Percentiles rank a stretch among this genome's conserved stretches.
These are phyloP conservation scores for Saccharomycopsis sp. DNA, from an alignment of 805 yeast species.

Conservation along the genomic window DNA sequence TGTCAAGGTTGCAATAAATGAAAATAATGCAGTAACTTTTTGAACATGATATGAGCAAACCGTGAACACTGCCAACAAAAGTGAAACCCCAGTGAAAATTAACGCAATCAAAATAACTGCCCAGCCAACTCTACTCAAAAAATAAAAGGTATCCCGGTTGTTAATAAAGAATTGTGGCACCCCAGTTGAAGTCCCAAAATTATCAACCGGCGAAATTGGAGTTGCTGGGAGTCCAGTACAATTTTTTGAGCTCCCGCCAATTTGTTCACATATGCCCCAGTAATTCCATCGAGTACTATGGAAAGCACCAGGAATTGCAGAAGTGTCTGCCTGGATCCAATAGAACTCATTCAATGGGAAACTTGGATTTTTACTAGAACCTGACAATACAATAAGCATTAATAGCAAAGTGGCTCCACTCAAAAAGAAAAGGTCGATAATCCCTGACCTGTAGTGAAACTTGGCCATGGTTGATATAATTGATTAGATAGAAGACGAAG, in stretches of 20 bases:
- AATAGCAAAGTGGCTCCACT: constrained; percentile 34
- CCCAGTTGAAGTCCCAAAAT: constrained; percentile 46
- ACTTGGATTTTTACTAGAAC: constrained; percentile 39
- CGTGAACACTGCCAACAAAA: constrained; percentile 48
- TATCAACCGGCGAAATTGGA: constrained; percentile 76
- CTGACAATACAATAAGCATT: constrained; percentile 57
- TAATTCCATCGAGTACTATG: constrained; percentile 68
- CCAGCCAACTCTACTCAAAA: constrained; percentile 62
- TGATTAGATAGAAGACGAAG: background rate
- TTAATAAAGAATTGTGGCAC: constrained; percentile 34
- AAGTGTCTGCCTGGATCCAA: constrained; percentile 75
- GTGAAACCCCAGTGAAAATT: constrained; percentile 53
- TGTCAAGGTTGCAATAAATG: constrained; percentile 11
- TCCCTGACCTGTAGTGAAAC: constrained; percentile 14
- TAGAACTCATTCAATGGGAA: constrained; percentile 62
- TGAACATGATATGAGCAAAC: constrained; percentile 50
- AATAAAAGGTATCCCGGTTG: constrained; percentile 49
- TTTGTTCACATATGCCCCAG: constrained; percentile 53
- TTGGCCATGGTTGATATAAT: background rate
- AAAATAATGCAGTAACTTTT: constrained; percentile 40
- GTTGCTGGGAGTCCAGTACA: constrained; percentile 73
- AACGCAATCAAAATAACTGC: constrained; percentile 56
- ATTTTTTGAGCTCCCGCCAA: constrained; percentile 37
- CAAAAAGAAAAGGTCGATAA: constrained; percentile 13
- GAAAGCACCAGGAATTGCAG: constrained; percentile 38